phyloP scores from a whole-genome alignment of 148 eudicot genomes.

The Rhododendron williamsianum region DNA sequence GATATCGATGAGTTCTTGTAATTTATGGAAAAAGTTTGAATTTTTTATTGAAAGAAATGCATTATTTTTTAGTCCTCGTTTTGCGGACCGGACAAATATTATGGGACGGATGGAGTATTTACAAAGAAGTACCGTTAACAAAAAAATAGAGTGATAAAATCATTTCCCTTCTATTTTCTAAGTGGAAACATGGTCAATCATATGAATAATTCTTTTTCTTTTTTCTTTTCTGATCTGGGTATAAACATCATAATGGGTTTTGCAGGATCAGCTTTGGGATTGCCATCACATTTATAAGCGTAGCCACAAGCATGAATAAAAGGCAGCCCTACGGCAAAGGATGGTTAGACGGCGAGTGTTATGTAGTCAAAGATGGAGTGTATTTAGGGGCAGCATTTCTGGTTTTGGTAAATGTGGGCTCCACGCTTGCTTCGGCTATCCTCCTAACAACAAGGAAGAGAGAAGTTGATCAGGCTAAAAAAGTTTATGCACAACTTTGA shows the following conservation, averaged over 20 bases:
- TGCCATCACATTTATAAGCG: conserved; percentile 23
- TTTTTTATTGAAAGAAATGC: no score
- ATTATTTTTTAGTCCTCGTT: no score
- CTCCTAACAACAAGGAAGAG: conserved; percentile 17
- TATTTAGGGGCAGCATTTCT: conserved; percentile 46
- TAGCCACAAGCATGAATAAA: conserved; percentile 61
- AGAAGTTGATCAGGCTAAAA: conserved; percentile 14
- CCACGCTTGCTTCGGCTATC: conserved; percentile 23
- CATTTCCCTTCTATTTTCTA: neutral
- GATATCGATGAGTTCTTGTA: no score
- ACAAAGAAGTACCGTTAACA: no score
- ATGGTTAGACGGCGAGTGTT: conserved; percentile 73
- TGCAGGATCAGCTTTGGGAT: conserved; percentile 59
- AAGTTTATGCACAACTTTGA: conserved; percentile 19
- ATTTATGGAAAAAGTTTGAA: no score
- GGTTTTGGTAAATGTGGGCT: conserved; percentile 36
- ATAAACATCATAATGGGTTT: neutral
- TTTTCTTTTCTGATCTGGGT: neutral
- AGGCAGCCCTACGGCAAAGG: conserved; percentile 60
- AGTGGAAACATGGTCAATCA: neutral
- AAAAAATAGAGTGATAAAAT: no score
- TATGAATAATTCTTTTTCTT: neutral
- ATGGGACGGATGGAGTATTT: no score
- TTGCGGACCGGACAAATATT: no score
- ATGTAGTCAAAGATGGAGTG: conserved; percentile 60